Evolutionary conservation across 768 basidiomycete species (phyloP), one percentile per base, ranked within the genome.

Genomic region (Lentinula sp.): DNA sequence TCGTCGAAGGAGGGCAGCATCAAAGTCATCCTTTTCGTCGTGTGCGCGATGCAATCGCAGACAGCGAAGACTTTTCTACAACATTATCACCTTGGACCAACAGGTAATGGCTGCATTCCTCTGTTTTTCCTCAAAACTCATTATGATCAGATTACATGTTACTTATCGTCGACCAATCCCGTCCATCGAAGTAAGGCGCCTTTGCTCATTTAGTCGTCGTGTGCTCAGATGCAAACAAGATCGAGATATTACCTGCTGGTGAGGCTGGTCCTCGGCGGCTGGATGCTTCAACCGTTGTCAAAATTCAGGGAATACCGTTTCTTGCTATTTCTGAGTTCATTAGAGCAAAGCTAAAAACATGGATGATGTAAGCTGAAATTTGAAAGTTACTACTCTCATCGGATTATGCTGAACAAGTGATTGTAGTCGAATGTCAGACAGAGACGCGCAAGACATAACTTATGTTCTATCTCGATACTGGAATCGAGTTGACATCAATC

Each of bases 51-150:
- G 90, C 91, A 11, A 69, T 90, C 57, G 73, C 84, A 34, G 83
- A 82, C 32, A 85, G 77, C 67, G 80, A 84, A 37, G 81, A 87
- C 66, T 83, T 91, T 65, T 81, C 85, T 8, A 79, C 81, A 21
- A 86, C 82, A 11, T 81, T 86, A 65, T 90, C 91, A 0, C 86
- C 91, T n/a, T 93, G 91, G 91, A 91, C 86, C 60, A 90, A 91
- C 67, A 82, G 92, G 91, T 90, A 70, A 60, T 76, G 66, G 49
- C 40, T 3, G 23, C 21, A 23, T 34, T 42, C 61, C 54, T 21
- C 28, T 28, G 42, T 60, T 37, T 45, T 43, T 57, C 52, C 37
- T 52, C 51, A 49, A 61, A 55, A 52, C 58, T 58, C 61, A 43
- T 45, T 16, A 60, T 62, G 31, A 63, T 55, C 66, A 93, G 91